Evolutionary conservation across 352 stramenopile genomes (phyloP).

Genomic region (Globisporangium solare): DNA sequence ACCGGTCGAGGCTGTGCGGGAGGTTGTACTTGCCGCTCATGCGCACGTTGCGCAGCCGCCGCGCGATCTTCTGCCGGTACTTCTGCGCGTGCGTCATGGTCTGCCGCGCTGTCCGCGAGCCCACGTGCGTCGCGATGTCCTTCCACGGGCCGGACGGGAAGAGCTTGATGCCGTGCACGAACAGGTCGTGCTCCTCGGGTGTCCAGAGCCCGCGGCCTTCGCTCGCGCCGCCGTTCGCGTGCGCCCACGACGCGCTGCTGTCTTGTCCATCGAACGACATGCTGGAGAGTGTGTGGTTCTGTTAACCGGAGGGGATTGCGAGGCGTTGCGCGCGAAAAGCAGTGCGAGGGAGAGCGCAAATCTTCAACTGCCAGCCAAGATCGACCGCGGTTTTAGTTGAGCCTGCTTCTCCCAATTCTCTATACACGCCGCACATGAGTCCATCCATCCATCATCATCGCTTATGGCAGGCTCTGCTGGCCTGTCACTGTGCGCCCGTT

Average conservation of each 20-base stretch:
- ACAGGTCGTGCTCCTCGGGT: constrained; percentile 66
- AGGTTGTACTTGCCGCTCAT: constrained; percentile 62
- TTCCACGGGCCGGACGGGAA: constrained; percentile 76
- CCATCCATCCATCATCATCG: neutral
- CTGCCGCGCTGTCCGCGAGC: constrained; percentile 64
- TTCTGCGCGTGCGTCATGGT: constrained; percentile 84
- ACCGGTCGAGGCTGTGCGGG: constrained; percentile 62
- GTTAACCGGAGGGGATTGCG: neutral
- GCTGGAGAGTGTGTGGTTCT: neutral
- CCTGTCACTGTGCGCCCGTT: neutral
- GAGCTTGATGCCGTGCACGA: constrained; percentile 74
- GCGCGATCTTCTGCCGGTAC: constrained; percentile 80
- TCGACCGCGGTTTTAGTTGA: constrained; percentile 1
- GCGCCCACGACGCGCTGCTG: constrained; percentile 15
- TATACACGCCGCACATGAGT: neutral
- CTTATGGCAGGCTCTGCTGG: too few species aligned
- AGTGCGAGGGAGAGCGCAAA: constrained; percentile 29
- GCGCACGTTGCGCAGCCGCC: constrained; percentile 61
- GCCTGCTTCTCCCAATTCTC: neutral
- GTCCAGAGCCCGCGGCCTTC: constrained; percentile 71
- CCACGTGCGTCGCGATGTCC: constrained; percentile 68
- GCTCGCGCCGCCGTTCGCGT: constrained; percentile 14
- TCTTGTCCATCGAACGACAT: constrained; percentile 16
- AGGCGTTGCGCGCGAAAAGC: too few species aligned
- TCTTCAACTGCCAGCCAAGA: constrained; percentile 50